phyloP scores from a whole-genome alignment of 116 monocot species.

The Cymodocea nodosa region DNA sequence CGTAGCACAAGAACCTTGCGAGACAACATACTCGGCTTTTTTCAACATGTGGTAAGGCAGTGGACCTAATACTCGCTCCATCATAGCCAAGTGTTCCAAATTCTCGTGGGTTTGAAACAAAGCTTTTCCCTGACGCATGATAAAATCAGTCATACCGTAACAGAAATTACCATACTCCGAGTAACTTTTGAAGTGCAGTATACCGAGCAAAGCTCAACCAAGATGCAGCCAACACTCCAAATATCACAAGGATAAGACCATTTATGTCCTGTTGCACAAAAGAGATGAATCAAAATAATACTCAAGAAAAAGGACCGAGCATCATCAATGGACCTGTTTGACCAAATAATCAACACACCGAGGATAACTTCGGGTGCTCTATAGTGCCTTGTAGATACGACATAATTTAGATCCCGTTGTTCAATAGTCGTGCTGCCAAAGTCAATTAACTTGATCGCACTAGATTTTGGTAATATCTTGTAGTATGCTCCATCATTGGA shows the following conservation, averaged over 20 bases:
- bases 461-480: conserved; percentile 66
- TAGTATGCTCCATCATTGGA: conserved; percentile 22
- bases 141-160: background rate
- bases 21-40: conserved; percentile 43
- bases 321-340: conserved; percentile 2
- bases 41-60: conserved; percentile 59
- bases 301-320: background rate
- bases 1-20: background rate
- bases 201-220: conserved; percentile 90
- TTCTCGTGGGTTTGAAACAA: conserved; percentile 90
- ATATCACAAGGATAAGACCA: conserved; percentile 92
- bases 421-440: conserved; percentile 91
- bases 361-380: conserved; percentile 92
- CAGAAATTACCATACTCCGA: background rate
- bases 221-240: conserved; percentile 82
- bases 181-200: background rate
- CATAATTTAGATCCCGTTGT: conserved; percentile 42
- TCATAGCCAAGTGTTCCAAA: conserved; percentile 84
- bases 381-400: conserved; percentile 80
- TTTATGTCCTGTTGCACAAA: conserved; percentile 39
- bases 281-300: background rate
- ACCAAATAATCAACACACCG: conserved; percentile 17
- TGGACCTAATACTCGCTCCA: conserved; percentile 77
- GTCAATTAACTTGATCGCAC: conserved; percentile 82
- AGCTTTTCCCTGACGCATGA: conserved; percentile 40